These are phyloP conservation scores for Stemphylium beticola DNA, from an alignment of 2,329 filamentous ascomycete species.

Conservation along the genomic window DNA sequence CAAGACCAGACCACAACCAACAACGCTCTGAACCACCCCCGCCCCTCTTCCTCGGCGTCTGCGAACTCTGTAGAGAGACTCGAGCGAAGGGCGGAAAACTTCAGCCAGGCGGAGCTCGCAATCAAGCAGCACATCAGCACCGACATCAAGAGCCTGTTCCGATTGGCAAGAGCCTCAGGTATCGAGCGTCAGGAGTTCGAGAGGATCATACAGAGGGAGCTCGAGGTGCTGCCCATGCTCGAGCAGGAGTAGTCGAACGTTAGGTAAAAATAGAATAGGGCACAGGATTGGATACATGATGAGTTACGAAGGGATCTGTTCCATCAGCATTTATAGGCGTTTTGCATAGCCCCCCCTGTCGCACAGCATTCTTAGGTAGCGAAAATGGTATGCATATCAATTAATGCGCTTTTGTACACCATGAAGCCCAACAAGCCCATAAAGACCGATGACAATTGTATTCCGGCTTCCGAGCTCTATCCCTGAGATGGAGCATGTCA, in stretches of 20 bases:
- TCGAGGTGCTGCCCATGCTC: constrained; percentile 72
- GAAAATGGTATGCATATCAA: not conserved
- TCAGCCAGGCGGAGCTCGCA: constrained; percentile 71
- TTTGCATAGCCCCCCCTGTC: constrained; percentile 8
- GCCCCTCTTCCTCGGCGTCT: constrained; percentile 51
- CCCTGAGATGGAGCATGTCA: too few species aligned
- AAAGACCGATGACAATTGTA: too few species aligned
- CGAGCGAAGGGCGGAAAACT: constrained; percentile 62
- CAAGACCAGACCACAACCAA: constrained; percentile 29
- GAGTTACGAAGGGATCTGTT: not conserved
- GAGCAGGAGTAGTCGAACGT: constrained; percentile 62
- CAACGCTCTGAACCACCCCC: constrained; percentile 43
- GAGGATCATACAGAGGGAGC: constrained; percentile 71
- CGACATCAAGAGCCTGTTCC: constrained; percentile 77
- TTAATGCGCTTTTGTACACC: not conserved
- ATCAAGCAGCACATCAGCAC: constrained; percentile 81
- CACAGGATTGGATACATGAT: not conserved
- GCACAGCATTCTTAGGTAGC: constrained; percentile 7
- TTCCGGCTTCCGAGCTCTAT: too few species aligned
- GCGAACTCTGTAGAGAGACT: constrained; percentile 63
- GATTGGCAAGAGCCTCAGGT: constrained; percentile 71
- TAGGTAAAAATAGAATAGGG: not conserved
- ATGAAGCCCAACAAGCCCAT: too few species aligned
- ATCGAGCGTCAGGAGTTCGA: constrained; percentile 80
- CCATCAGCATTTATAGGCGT: constrained; percentile 17